phyloP scores from a whole-genome alignment of 768 basidiomycete species.

The Termitomyces sp. region DNA sequence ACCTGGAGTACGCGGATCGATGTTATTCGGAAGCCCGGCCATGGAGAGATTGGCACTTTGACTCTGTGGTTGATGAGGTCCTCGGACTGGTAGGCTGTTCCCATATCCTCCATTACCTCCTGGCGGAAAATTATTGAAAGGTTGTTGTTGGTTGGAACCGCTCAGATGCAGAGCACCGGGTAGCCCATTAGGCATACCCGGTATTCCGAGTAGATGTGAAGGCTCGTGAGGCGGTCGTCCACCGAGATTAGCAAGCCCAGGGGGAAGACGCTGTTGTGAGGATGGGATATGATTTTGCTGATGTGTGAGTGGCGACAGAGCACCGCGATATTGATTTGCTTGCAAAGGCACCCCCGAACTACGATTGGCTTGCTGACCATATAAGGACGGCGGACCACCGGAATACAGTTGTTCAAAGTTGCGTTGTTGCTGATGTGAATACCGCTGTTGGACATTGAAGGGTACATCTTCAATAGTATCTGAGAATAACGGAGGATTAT shows the following conservation, averaged over 20 bases:
- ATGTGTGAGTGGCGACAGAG: slow-evolving; percentile 54
- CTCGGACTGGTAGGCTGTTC: slow-evolving; percentile 45
- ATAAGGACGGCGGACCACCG: slow-evolving; percentile 42
- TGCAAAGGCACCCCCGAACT: slow-evolving; percentile 52
- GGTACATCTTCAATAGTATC: slow-evolving; percentile 57
- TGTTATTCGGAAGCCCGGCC: slow-evolving; percentile 44
- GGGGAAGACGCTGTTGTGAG: slow-evolving; percentile 59
- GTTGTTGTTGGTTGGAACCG: slow-evolving; percentile 35
- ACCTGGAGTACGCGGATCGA: slow-evolving; percentile 49
- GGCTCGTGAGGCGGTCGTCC: slow-evolving; percentile 79
- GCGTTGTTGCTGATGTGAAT: slow-evolving; percentile 43
- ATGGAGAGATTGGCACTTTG: slow-evolving; percentile 41
- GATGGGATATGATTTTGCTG: slow-evolving; percentile 40
- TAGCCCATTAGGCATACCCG: slow-evolving; percentile 36
- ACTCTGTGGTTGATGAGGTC: slow-evolving; percentile 47
- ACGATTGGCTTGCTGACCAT: slow-evolving; percentile 50
- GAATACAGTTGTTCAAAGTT: slow-evolving; percentile 53
- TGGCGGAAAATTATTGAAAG: slow-evolving; percentile 48
- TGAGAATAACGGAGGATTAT: slow-evolving; percentile 44
- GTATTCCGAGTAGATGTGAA: slow-evolving; percentile 53
- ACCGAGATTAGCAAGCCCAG: slow-evolving; percentile 77
- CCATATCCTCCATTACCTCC: slow-evolving; percentile 39
- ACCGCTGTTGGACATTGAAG: slow-evolving; percentile 57
- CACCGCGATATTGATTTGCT: slow-evolving; percentile 62
- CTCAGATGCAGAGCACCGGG: slow-evolving; percentile 43